A percentile compares a stretch with the other conserved stretches of the same genome.
Evolutionary conservation across 2,329 filamentous ascomycete species (phyloP).

Genomic region (Aspergillus brunneoviolaceus): DNA sequence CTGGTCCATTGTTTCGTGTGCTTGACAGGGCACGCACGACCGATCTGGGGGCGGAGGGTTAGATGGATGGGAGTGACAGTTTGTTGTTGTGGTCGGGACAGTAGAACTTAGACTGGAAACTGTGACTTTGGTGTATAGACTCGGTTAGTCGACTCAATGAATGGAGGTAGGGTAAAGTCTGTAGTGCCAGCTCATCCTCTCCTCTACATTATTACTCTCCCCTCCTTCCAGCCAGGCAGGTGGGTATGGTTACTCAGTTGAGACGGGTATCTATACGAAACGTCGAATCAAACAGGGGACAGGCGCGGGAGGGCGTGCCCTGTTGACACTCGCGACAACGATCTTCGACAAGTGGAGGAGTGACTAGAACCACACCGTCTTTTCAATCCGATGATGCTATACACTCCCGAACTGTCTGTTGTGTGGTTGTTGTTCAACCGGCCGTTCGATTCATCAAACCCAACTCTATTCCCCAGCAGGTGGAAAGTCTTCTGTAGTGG

Average conservation of each 20-base stretch:
- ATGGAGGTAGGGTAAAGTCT: background rate
- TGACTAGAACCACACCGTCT: background rate
- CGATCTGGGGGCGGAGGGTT: background rate
- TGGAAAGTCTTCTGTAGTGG: no score
- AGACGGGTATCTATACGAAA: conserved; percentile 5
- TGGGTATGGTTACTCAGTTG: background rate
- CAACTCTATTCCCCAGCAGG: background rate
- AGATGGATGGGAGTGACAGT: background rate
- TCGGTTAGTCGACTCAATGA: background rate
- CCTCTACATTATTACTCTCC: background rate
- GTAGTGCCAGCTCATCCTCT: conserved; percentile 4
- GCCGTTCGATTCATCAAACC: background rate
- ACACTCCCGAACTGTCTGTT: no score
- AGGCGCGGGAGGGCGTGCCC: conserved; percentile 4
- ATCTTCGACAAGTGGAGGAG: background rate
- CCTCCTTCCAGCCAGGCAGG: background rate
- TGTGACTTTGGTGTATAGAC: background rate
- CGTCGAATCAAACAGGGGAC: conserved; percentile 4
- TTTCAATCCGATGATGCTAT: background rate
- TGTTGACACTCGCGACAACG: background rate
- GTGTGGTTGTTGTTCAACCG: background rate
- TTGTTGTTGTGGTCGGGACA: no score
- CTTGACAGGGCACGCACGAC: conserved; percentile 9
- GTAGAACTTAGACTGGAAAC: no score
- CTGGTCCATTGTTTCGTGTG: background rate